Evolutionary conservation across 441 rosid genomes (phyloP), one percentile per base, ranked within the genome.

Genomic region (Syzygium syzygioides): DNA sequence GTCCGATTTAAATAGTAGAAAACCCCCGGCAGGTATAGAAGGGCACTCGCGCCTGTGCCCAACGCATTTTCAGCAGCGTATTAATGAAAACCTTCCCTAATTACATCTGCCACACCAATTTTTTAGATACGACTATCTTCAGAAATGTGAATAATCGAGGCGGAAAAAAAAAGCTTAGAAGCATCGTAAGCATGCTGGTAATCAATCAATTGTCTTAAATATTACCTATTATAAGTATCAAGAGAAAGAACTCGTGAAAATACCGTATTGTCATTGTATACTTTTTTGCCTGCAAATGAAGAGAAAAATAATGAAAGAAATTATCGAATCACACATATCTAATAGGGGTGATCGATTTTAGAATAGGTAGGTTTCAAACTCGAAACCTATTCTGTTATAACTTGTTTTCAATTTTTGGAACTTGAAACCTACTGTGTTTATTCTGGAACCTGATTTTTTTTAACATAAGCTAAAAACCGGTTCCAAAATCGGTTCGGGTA

Each of bases 121-220:
- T 3, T 4, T 34, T 34, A 8, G 1, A 12, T 4, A 18, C 0
- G 26, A 1, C 45, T 37, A 71, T 37, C 48, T 71, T 10, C 0
- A 11, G 0, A 37, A 57, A 57, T 9, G 62, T 23, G 28, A 23
- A 23, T 25, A 57, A 57, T 57, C 11, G 62, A 57, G 62, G 3
- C 1, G 14, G n/a, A 2, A 57, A 57, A 25, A 45, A 45, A 37
- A 34, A 20, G 0, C 28, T 5, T 0, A 5, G 37, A 20, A 71
- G 14, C 13, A 20, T 11, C 3, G 8, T 11, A 20, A 34, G 41
- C 12, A 23, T 20, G 80, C 19, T 2, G 4, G 1, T 5, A 71
- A 19, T 37, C 2, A 19, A 18, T 68, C 6, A 1, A 20, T 20
- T 71, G 11, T 10, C 3, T 11, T 20, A 71, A 34, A 71, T 71